These are phyloP conservation scores for Candida saitoana DNA, from an alignment of 805 yeast species.

Conservation along the genomic window DNA sequence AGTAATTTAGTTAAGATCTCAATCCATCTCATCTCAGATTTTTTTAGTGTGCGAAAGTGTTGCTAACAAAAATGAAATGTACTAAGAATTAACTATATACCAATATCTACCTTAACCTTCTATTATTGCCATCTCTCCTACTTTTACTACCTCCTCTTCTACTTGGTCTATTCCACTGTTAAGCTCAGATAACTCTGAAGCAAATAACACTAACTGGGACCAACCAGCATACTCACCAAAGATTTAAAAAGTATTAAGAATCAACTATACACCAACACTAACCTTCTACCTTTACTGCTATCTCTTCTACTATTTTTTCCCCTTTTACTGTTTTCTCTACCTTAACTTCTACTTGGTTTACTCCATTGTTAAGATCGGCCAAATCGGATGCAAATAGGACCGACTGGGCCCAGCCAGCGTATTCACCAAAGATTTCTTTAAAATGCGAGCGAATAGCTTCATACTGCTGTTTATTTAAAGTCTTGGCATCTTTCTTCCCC, in stretches of 20 bases:
- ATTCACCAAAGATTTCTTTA: conserved; percentile 72
- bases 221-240: conserved; percentile 97
- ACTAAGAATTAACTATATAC: no score
- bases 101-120: neutral
- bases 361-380: conserved; percentile 64
- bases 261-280: no score
- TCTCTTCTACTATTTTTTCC: neutral
- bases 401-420: conserved; percentile 99
- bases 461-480: conserved; percentile 50
- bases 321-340: neutral
- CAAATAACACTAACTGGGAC: conserved; percentile 94
- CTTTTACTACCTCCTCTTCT: neutral
- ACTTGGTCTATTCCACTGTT: conserved; percentile 54
- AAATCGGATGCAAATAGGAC: conserved; percentile 85
- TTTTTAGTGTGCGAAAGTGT: neutral
- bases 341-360: conserved; percentile 16
- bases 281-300: neutral
- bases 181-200: conserved; percentile 73
- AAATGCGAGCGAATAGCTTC: conserved; percentile 57
- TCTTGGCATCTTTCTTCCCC: conserved; percentile 35
- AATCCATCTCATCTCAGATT: neutral
- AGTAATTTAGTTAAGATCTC: neutral
- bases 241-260: no score
- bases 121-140: neutral
- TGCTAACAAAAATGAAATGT: neutral